Evolutionary conservation across 1,284 basidiomycete genomes (phyloP).

Genomic region (Austroboletus novae-zelandiae): DNA sequence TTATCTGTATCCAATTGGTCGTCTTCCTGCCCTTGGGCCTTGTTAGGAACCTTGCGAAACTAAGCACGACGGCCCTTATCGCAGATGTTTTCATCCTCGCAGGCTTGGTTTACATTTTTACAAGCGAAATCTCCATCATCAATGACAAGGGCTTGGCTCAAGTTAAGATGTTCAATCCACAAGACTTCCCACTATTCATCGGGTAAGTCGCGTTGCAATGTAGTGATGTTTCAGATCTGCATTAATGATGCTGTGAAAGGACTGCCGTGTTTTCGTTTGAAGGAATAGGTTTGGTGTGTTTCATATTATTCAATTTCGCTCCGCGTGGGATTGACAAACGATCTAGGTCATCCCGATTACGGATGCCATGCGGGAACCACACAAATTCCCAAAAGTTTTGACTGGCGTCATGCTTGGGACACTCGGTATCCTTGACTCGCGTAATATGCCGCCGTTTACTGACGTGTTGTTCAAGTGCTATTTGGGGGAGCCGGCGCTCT

Average conservation of each 20-base stretch:
- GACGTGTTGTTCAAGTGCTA: constrained; percentile 48
- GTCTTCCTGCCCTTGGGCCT: constrained; percentile 88
- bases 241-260: constrained; percentile 37
- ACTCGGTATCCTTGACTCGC: constrained; percentile 43
- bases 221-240: not conserved
- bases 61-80: constrained; percentile 88
- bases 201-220: constrained; percentile 53
- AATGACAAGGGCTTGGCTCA: constrained; percentile 73
- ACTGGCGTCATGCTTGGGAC: constrained; percentile 89
- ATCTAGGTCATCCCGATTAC: constrained; percentile 88
- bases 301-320: not conserved
- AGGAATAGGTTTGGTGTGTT: constrained; percentile 85
- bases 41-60: constrained; percentile 86
- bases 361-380: constrained; percentile 93
- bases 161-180: constrained; percentile 84
- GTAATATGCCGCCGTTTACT: constrained; percentile 1
- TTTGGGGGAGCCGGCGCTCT: constrained; percentile 91
- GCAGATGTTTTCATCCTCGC: constrained; percentile 96
- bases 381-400: constrained; percentile 87
- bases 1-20: constrained; percentile 83
- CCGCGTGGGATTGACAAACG: constrained; percentile 4
- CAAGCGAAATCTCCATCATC: constrained; percentile 74
- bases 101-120: constrained; percentile 85
- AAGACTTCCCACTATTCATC: constrained; percentile 89
- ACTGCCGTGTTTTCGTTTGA: constrained; percentile 99